Evolutionary conservation across 495 filamentous ascomycete species (phyloP), one percentile per base, ranked within the genome.

Genomic region (Trichocladium antarcticum): DNA sequence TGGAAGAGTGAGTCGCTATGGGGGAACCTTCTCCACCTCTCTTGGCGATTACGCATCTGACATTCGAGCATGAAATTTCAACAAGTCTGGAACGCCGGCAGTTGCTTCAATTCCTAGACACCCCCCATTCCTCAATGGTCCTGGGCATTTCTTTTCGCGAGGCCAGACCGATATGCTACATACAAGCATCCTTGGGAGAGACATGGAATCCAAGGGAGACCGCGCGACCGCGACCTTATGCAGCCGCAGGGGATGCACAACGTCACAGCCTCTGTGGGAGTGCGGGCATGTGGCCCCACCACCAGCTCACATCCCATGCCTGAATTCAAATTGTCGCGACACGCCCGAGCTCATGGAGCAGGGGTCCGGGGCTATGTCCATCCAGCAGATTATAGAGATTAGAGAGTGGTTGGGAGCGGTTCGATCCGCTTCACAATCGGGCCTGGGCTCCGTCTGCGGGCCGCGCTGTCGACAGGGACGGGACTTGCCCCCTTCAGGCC

Each of bases 161-260:
- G n/a, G n/a, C n/a, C n/a, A n/a, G n/a, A n/a, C 24, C 8, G 24
- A 27, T 27, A 27, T 35, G 11, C n/a, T n/a, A n/a, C n/a, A n/a
- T n/a, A 3, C 11, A 35, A 35, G 32, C 4, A 12, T 35, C 32
- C 8, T 27, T 3, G 24, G 24, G 24, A 27, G 24, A 27, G n/a
- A n/a, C n/a, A n/a, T n/a, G n/a, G n/a, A n/a, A n/a, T n/a, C n/a
- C n/a, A n/a, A n/a, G n/a, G n/a, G n/a, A n/a, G n/a, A n/a, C n/a
- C n/a, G n/a, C n/a, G 24, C 24, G 24, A 8, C 24, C 24, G 24
- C 8, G 24, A 27, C 8, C 4, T 8, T 27, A 27, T 27, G 36
- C 29, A 20, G 43, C 50, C 37, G 43, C 17, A 20, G 42, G 35
- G 24, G 44, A 17, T 28, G 4, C 37, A 46, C 49, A 53, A 53